Evolutionary conservation across 768 basidiomycete species (phyloP).

Genomic region (Leccinum disarticulatum): DNA sequence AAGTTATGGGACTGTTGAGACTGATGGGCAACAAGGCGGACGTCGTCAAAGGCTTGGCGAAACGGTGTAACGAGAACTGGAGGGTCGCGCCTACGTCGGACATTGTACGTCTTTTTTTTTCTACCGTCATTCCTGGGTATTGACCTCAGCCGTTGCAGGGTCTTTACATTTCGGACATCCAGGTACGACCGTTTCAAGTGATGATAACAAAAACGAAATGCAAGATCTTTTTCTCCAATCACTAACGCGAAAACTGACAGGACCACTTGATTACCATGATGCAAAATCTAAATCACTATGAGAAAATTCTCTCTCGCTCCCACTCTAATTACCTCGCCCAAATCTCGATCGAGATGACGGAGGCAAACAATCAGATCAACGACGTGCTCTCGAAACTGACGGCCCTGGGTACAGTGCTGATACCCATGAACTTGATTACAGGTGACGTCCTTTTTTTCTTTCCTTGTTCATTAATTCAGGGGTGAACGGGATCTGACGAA

Average conservation of each 20-base stretch:
- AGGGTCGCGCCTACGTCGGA: constrained; percentile 96
- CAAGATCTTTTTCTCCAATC: neutral
- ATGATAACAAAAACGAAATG: neutral
- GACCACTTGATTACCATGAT: constrained; percentile 99
- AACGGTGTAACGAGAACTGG: constrained; percentile 99
- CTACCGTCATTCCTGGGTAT: neutral
- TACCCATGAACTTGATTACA: constrained; percentile 97
- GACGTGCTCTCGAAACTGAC: constrained; percentile 97
- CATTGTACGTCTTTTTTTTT: constrained; percentile 57
- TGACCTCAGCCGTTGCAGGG: constrained; percentile 50
- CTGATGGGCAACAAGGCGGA: constrained; percentile 99
- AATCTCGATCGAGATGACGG: constrained; percentile 99
- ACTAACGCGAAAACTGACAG: constrained; percentile 30
- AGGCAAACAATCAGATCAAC: constrained; percentile 99
- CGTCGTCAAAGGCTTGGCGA: constrained; percentile 97
- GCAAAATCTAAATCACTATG: constrained; percentile 98
- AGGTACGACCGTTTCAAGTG: constrained; percentile 39
- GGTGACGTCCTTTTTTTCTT: constrained; percentile 42
- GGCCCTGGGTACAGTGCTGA: constrained; percentile 93
- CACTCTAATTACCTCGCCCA: constrained; percentile 99
- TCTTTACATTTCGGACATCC: constrained; percentile 93
- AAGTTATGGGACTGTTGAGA: constrained; percentile 95
- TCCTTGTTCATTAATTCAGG: neutral
- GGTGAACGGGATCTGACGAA: neutral
- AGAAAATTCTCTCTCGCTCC: constrained; percentile 97